Evolutionary conservation across 116 monocot species (phyloP).

Genomic region (Posidonia oceanica): DNA sequence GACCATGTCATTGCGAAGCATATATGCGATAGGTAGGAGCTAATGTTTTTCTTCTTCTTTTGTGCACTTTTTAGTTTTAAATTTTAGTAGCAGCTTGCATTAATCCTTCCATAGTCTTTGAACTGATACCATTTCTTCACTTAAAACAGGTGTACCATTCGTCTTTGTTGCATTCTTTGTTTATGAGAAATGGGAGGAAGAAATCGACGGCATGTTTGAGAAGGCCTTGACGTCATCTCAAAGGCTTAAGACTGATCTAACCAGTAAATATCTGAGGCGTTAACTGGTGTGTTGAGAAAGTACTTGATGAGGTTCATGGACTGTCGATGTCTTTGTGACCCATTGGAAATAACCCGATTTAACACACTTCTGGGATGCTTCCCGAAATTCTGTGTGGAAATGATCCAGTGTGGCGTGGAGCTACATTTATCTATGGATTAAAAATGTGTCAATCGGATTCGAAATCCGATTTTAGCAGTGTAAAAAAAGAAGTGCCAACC

Average conservation of each 20-base stretch:
- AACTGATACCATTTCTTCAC: not conserved
- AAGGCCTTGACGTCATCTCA: constrained; percentile 4
- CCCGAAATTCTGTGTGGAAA: too few relatives aligned
- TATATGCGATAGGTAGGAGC: constrained; percentile 48
- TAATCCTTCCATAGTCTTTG: not conserved
- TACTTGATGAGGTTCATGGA: too few relatives aligned
- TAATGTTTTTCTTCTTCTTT: not conserved
- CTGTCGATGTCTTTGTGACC: too few relatives aligned
- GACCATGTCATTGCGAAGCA: constrained; percentile 24
- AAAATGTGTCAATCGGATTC: too few relatives aligned
- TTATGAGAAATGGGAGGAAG: constrained; percentile 68
- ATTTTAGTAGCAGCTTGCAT: not conserved
- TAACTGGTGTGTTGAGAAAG: not conserved
- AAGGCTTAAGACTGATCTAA: constrained; percentile 18
- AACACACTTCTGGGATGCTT: too few relatives aligned
- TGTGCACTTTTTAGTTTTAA: constrained; percentile 1
- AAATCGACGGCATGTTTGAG: constrained; percentile 30
- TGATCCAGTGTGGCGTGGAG: too few relatives aligned
- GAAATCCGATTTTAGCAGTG: too few relatives aligned
- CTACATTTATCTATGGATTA: too few relatives aligned
- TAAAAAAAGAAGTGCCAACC: too few relatives aligned
- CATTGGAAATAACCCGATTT: too few relatives aligned
- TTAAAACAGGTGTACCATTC: constrained; percentile 34
- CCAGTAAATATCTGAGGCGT: constrained; percentile 4
- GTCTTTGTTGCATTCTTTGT: constrained; percentile 29